Evolutionary conservation across 1,284 basidiomycete genomes (phyloP), one percentile per base, ranked within the genome.

Genomic region (Tetrapyrgos nigripes): DNA sequence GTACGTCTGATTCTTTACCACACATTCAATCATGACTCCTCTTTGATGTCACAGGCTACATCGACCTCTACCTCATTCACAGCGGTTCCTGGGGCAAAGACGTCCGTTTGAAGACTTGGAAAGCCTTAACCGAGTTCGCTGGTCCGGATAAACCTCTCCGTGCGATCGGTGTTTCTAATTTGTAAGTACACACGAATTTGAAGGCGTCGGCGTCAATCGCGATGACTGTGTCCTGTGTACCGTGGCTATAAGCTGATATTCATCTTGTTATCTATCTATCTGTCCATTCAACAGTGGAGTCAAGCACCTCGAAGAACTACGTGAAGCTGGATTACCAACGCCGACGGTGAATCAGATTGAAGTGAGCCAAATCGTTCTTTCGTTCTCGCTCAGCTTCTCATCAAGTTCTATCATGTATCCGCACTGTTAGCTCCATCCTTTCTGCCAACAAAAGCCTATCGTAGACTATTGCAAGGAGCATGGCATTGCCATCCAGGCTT

Each of bases 301-400:
- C 45, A 83, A 87, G 49, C 94, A 96, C 68, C 79, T 97, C 5
- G 83, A 92, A 69, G 88, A 93, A 68, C 86, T 96, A 29, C 80
- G 78, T 51, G 71, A 73, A 0, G 86, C 85, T 0, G 87, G 87
- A 9, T 73, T 81, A 50, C 80, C 83, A 61, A 72, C 81, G 69
- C 94, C 94, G 1, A 78, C 87, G 1, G 87, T 96, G 49, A 94
- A 96, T 73, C 94, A 96, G 69, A 88, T 96, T 55, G 90, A 95
- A 79, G 89, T 86, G 6, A 17, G 37, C 5, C 21, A 13, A 35
- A n/a, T 50, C 31, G 8, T 8, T 33, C 31, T 33, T 33, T 33
- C 31, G 14, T 8, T 8, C 31, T 8, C 14, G 31, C 14, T 33
- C 31, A 33, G 31, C 31, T 33, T 33, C 8, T 33, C 14, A 33